These are phyloP conservation scores for Russula vinacea DNA, from an alignment of 768 basidiomycete species.

Conservation along the genomic window DNA sequence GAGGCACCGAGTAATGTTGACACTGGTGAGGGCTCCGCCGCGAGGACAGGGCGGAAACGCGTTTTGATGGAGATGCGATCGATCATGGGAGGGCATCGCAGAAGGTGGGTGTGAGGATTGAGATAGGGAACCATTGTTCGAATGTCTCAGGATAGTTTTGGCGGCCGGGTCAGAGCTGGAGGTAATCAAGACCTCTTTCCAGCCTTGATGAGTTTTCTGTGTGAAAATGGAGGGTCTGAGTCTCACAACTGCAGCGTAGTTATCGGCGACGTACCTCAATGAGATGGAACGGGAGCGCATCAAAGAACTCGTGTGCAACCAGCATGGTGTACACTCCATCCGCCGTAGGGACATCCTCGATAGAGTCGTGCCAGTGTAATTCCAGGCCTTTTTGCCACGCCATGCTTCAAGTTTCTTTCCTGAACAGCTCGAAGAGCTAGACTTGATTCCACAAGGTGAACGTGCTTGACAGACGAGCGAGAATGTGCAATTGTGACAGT, in stretches of 20 bases:
- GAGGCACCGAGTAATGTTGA: constrained; percentile 58
- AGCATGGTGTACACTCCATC: constrained; percentile 70
- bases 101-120: constrained; percentile 2
- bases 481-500: constrained; percentile 46
- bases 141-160: constrained; percentile 33
- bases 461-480: constrained; percentile 38
- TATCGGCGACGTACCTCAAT: constrained; percentile 57
- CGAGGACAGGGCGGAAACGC: constrained; percentile 62
- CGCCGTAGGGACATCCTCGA: constrained; percentile 60
- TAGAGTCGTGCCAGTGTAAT: constrained; percentile 68
- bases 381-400: constrained; percentile 37
- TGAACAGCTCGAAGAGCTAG: constrained; percentile 62
- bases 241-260: neutral
- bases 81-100: constrained; percentile 15
- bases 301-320: constrained; percentile 96
- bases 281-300: constrained; percentile 89
- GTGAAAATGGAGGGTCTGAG: neutral
- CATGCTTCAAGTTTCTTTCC: constrained; percentile 45
- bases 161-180: constrained; percentile 42
- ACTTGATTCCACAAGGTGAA: constrained; percentile 57
- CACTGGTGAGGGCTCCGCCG: constrained; percentile 52
- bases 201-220: constrained; percentile 75
- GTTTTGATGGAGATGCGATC: constrained; percentile 26
- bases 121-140: constrained; percentile 28
- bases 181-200: constrained; percentile 81